Evolutionary conservation across 495 filamentous ascomycete genomes (phyloP).

Genomic region (Penicillium fimorum): DNA sequence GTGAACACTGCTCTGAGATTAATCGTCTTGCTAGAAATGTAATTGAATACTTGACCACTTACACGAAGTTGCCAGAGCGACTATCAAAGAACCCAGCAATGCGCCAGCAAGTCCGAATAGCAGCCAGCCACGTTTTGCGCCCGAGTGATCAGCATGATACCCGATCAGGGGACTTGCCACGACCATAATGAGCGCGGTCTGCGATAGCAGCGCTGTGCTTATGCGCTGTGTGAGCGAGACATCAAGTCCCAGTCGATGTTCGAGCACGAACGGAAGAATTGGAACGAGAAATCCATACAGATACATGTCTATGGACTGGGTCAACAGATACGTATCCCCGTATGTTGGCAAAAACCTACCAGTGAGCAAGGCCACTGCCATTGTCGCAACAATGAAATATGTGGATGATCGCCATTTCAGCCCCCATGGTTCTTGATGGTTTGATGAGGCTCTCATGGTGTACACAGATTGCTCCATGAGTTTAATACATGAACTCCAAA

Average conservation of each 20-base stretch:
- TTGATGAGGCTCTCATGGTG: background rate
- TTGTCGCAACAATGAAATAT: slow-evolving; percentile 23
- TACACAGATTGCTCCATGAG: background rate
- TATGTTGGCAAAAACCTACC: slow-evolving; percentile 36
- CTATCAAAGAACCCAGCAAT: slow-evolving; percentile 2
- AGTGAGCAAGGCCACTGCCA: slow-evolving; percentile 26
- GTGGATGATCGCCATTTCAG: slow-evolving; percentile 26
- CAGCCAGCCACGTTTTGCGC: slow-evolving; percentile 14
- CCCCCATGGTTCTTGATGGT: background rate
- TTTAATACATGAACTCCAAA: background rate
- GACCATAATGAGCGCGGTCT: slow-evolving; percentile 23
- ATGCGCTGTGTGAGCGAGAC: slow-evolving; percentile 22
- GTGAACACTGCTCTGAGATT: slow-evolving; percentile 7
- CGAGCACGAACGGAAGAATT: slow-evolving; percentile 28
- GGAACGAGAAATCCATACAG: slow-evolving; percentile 32
- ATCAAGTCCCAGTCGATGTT: slow-evolving; percentile 26
- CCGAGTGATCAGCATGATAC: slow-evolving; percentile 21
- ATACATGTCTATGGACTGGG: slow-evolving; percentile 42
- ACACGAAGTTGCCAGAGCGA: slow-evolving; percentile 5
- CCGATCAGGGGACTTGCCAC: slow-evolving; percentile 21
- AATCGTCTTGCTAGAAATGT: background rate
- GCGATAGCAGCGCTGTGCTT: slow-evolving; percentile 23
- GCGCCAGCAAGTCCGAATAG: slow-evolving; percentile 16
- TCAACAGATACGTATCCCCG: slow-evolving; percentile 27
- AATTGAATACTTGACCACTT: background rate